Percentiles rank a stretch among this genome's conserved stretches.
Evolutionary conservation across 352 stramenopile species (phyloP).

Genomic region (Phytophthora tubulina): DNA sequence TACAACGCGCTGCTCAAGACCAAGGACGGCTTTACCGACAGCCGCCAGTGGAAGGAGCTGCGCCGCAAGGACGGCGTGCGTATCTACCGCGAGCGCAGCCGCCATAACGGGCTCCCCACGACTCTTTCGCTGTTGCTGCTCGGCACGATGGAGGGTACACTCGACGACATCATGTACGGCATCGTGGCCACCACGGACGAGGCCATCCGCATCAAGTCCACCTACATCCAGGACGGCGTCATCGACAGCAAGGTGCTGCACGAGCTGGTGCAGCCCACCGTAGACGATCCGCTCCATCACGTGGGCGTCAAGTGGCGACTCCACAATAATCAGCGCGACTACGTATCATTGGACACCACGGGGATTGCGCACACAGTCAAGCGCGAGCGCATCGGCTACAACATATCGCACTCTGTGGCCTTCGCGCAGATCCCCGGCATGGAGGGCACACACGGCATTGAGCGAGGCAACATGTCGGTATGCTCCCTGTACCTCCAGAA

Average conservation of each 20-base stretch:
- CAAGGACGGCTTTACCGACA: constrained; percentile 50
- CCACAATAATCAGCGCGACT: constrained; percentile 58
- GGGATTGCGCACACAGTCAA: constrained; percentile 48
- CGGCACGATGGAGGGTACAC: constrained; percentile 56
- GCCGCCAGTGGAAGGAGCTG: constrained; percentile 50
- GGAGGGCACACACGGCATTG: constrained; percentile 45
- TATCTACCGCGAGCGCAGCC: constrained; percentile 50
- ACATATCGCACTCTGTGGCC: constrained; percentile 65
- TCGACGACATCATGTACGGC: constrained; percentile 80
- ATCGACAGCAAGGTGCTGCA: constrained; percentile 63
- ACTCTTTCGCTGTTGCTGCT: constrained; percentile 67
- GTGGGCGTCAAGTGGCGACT: constrained; percentile 64
- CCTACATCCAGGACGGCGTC: constrained; percentile 58
- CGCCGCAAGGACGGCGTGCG: constrained; percentile 45
- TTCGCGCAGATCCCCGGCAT: constrained; percentile 54
- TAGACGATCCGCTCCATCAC: constrained; percentile 59
- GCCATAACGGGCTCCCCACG: constrained; percentile 25
- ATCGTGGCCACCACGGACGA: constrained; percentile 49
- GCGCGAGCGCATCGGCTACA: constrained; percentile 57
- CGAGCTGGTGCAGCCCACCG: constrained; percentile 50
- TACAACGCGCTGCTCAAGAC: constrained; percentile 56
- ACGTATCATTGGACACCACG: constrained; percentile 60
- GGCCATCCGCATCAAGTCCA: constrained; percentile 62
- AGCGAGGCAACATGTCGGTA: constrained; percentile 60
- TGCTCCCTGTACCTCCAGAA: constrained; percentile 61